Percentiles rank a stretch among this genome's conserved stretches.
Conservation (phyloP, 306 rosid genomes). For the Sindora glabra region DNA sequence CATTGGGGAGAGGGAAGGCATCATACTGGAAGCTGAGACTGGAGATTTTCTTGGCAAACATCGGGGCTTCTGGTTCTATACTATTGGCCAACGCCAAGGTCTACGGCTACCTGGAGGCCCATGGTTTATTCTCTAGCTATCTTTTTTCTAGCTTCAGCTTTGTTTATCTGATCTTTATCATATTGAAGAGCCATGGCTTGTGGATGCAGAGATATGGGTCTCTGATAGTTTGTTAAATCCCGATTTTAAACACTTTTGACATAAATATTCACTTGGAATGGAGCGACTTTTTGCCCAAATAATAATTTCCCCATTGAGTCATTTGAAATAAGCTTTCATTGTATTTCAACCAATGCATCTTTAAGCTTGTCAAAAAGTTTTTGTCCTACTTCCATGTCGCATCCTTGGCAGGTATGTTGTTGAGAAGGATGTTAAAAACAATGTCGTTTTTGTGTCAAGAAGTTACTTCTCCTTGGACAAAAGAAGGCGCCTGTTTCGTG, state of each 20-base stretch:
- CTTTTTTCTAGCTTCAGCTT: not conserved
- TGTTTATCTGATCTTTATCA: conserved; percentile 6
- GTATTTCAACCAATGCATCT: not conserved
- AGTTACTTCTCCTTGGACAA: conserved; percentile 87
- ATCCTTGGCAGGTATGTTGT: conserved; percentile 77
- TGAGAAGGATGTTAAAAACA: conserved; percentile 76
- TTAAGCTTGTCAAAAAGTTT: not conserved
- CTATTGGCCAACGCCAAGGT: conserved; percentile 96
- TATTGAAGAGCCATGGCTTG: not conserved
- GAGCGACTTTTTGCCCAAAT: not conserved
- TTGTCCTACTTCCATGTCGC: not conserved
- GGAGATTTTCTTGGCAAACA: conserved; percentile 93
- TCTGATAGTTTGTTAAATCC: not conserved
- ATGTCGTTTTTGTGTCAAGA: conserved; percentile 86
- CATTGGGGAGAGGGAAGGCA: conserved; percentile 85
- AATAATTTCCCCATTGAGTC: not conserved
- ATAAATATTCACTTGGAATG: not conserved
- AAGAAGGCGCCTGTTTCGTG: conserved; percentile 74
- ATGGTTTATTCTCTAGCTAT: conserved; percentile 46
- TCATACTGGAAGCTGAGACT: conserved; percentile 88
- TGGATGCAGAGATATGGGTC: conserved; percentile 7
- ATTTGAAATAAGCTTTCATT: not conserved
- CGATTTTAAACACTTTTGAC: not conserved
- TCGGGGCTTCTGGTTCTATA: conserved; percentile 91
- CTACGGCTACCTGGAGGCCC: conserved; percentile 87